Base-by-base conservation (phyloP, 2,329 filamentous ascomycete genomes). In the Penicillium nordicum region DNA sequence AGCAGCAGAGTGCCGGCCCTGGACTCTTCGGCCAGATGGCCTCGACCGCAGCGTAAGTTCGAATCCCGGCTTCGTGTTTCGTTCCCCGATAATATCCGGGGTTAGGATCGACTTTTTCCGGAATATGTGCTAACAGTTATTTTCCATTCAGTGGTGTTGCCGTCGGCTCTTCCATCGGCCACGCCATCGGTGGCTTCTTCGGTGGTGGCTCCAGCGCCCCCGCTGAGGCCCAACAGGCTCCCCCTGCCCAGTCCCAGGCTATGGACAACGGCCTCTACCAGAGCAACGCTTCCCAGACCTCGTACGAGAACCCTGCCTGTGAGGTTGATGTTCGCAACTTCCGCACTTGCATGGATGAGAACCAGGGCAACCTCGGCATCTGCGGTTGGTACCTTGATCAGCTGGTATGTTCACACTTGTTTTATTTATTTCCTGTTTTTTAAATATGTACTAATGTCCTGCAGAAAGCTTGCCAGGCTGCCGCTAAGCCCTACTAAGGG, bases 301-400 rank as follows among this genome's bases (percentile, higher is more conserved):
- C 71, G 59, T 72, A 72, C 68, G 73, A 76, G 58, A 71, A 67
- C 77, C 71, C 82, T 78, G 89, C 88, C 74, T 99, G 94, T 79
- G 85, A 86, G 62, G 84, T 82, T 53, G 91, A 94, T 67, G 86
- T 92, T 53, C 85, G 87, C 77, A 85, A 84, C 78, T 97, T 99
- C 83, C 92, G 91, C 70, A 88, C 88, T 80, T 99, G 94, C 83
- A 88, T 99, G 88, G 92, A 97, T 76, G 90, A 97, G 72, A 89
- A 99, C 77, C 81, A 86, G 73, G 94, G 94, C 67, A 92, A 94
- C 79, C 86, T 99, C 88, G 88, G 88, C 73, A 95, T 97, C 73
- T 99, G 94, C 80, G 89, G 89, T 66, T 99, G 93, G 92, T 99
- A 99, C 77, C 80, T 99, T 69, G 94, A 99, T 76, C 93, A 99